Evolutionary conservation across 23 red algal species (phyloP).

Genomic region (Cyanidioschyzon merolae): DNA sequence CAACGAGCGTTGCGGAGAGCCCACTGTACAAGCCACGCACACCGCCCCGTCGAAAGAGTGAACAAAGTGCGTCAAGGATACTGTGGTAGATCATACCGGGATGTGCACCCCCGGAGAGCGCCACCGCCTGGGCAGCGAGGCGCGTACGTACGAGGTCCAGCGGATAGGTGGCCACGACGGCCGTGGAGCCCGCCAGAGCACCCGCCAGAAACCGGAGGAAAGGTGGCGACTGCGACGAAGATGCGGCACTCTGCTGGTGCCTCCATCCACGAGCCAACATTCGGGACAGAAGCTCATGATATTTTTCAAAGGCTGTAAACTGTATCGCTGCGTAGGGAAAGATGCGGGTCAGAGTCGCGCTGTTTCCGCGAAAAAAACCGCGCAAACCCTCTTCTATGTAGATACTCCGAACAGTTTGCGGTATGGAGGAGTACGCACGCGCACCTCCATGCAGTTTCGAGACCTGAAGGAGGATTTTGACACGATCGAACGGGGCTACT

Average conservation of each 20-base stretch:
- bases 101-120: background rate
- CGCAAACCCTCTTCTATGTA: constrained; percentile 38
- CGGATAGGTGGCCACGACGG: constrained; percentile 68
- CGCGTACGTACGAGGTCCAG: constrained; percentile 70
- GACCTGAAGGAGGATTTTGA: constrained; percentile 87
- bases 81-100: constrained; percentile 10
- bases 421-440: constrained; percentile 31
- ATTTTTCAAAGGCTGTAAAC: constrained; percentile 72
- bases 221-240: constrained; percentile 32
- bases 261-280: background rate
- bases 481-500: constrained; percentile 76
- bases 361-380: constrained; percentile 81
- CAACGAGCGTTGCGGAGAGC: constrained; percentile 72
- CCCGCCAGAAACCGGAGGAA: constrained; percentile 56
- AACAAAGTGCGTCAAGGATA: constrained; percentile 26
- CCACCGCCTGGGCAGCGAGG: constrained; percentile 34
- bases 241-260: background rate
- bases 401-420: background rate
- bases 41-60: constrained; percentile 34
- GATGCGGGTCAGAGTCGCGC: constrained; percentile 66
- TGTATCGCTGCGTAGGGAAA: constrained; percentile 86
- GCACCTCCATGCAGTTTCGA: constrained; percentile 54
- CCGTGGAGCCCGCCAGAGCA: constrained; percentile 71
- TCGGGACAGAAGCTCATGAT: constrained; percentile 26
- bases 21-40: constrained; percentile 50